Percentiles rank a stretch among this genome's conserved stretches.
Evolutionary conservation across 2,329 filamentous ascomycete species (phyloP).

Genomic region (Nannizziopsis arthrosporioides): DNA sequence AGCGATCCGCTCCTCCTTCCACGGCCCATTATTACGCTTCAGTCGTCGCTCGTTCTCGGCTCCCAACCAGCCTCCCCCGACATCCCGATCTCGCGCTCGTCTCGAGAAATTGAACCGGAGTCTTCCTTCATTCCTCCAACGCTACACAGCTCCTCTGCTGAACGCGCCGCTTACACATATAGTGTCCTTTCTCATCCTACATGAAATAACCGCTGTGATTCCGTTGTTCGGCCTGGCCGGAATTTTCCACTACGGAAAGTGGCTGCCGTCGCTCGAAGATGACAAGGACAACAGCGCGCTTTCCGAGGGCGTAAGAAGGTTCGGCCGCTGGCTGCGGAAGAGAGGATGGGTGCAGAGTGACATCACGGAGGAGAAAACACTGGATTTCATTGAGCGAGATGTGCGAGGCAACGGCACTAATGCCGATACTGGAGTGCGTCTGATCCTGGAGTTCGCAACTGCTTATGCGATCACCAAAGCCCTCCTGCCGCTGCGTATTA

Average conservation of each 20-base stretch:
- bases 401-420: constrained; percentile 20
- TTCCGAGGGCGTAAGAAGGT: constrained; percentile 55
- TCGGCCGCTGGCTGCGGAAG: constrained; percentile 62
- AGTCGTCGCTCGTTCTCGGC: constrained; percentile 4
- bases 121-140: constrained; percentile 55
- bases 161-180: constrained; percentile 72
- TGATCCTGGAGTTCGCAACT: constrained; percentile 61
- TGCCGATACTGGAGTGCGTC: constrained; percentile 37
- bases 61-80: not conserved
- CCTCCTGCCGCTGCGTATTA: constrained; percentile 63
- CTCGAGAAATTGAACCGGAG: constrained; percentile 32
- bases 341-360: constrained; percentile 63
- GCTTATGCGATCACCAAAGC: constrained; percentile 87
- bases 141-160: constrained; percentile 58
- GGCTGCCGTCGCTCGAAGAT: constrained; percentile 50
- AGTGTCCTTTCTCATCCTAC: constrained; percentile 74
- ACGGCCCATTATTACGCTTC: not conserved
- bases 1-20: not conserved
- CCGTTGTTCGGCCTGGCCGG: constrained; percentile 65
- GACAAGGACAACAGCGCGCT: constrained; percentile 24
- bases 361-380: constrained; percentile 19
- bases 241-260: constrained; percentile 67
- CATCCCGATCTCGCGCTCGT: constrained; percentile 19
- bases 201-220: constrained; percentile 79
- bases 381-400: constrained; percentile 9